Conservation (phyloP, 2,329 filamentous ascomycete species). For the Monosporascus sp. region DNA sequence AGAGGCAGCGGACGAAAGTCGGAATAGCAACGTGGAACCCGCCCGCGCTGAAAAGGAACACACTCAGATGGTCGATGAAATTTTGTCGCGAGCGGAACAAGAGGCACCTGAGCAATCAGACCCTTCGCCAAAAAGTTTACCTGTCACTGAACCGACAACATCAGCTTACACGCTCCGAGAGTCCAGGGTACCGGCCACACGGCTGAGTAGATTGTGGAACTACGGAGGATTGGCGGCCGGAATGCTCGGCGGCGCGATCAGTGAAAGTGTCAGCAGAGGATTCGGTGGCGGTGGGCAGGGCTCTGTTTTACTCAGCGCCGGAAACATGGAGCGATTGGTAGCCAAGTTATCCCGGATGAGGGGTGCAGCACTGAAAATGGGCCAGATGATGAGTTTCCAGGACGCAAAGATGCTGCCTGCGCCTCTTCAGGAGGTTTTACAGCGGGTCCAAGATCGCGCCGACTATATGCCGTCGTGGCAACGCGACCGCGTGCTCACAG, state of each 20-base stretch:
- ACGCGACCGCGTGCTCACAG: slow-evolving; percentile 73
- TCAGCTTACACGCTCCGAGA: slow-evolving; percentile 68
- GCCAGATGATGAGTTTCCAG: slow-evolving; percentile 98
- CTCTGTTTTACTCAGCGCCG: slow-evolving; percentile 80
- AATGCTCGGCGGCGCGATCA: slow-evolving; percentile 89
- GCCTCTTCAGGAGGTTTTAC: slow-evolving; percentile 81
- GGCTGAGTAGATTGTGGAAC: slow-evolving; percentile 86
- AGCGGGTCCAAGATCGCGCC: slow-evolving; percentile 90
- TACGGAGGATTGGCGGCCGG: slow-evolving; percentile 89
- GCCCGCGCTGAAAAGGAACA: slow-evolving; percentile 16
- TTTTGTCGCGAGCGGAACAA: slow-evolving; percentile 18
- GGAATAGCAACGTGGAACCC: slow-evolving; percentile 14
- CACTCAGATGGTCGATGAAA: slow-evolving; percentile 18
- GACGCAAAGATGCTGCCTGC: slow-evolving; percentile 91
- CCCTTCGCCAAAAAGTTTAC: slow-evolving; percentile 2
- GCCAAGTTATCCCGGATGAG: slow-evolving; percentile 92
- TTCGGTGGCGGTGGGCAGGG: slow-evolving; percentile 64
- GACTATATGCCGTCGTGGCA: slow-evolving; percentile 98
- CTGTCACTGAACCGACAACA: slow-evolving; percentile 11
- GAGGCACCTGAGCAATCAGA: slow-evolving; percentile 6
- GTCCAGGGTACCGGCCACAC: slow-evolving; percentile 83
- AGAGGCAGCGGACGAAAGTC: not conserved
- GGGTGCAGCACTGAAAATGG: slow-evolving; percentile 92
- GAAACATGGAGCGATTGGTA: slow-evolving; percentile 90
- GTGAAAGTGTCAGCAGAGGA: slow-evolving; percentile 75